Percentiles rank a stretch among this genome's conserved stretches.
These are phyloP conservation scores for Sordariomycetes sp. DNA, from an alignment of 2,329 filamentous ascomycete genomes.

Conservation along the genomic window DNA sequence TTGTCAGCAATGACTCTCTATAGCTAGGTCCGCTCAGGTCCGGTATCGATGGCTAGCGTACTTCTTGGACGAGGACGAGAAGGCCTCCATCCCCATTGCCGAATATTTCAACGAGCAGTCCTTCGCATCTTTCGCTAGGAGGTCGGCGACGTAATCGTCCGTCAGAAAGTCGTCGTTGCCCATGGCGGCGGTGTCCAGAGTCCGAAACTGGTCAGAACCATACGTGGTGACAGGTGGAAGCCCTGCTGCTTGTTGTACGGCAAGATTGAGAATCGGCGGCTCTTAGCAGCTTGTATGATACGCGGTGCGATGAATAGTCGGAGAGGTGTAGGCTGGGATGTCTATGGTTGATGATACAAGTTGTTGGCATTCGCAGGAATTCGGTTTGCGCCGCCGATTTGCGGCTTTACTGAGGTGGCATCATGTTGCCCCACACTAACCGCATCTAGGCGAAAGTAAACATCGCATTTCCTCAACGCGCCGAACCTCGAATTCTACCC, in stretches of 20 bases:
- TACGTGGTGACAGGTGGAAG: too few relatives aligned
- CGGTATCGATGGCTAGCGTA: slow-evolving; percentile 16
- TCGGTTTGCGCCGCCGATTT: background rate
- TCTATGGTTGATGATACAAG: too few relatives aligned
- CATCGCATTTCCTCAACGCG: slow-evolving; percentile 12
- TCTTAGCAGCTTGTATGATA: too few relatives aligned
- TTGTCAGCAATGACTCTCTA: slow-evolving; percentile 1
- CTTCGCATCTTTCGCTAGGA: slow-evolving; percentile 74
- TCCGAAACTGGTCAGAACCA: too few relatives aligned
- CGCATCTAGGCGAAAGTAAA: slow-evolving; percentile 27
- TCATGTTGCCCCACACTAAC: slow-evolving; percentile 13
- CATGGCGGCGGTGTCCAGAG: slow-evolving; percentile 22
- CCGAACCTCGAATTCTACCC: background rate
- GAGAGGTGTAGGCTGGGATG: too few relatives aligned
- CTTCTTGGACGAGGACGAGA: slow-evolving; percentile 34
- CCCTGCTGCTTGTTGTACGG: too few relatives aligned
- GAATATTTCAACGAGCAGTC: slow-evolving; percentile 67
- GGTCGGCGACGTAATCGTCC: slow-evolving; percentile 70
- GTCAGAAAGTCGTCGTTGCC: slow-evolving; percentile 44
- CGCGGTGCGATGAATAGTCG: too few relatives aligned
- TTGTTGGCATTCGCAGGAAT: too few relatives aligned
- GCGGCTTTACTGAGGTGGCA: too few relatives aligned
- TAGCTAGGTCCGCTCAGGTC: background rate
- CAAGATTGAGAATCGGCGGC: too few relatives aligned
- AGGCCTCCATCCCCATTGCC: slow-evolving; percentile 62